A percentile compares a stretch with the other conserved stretches of the same genome.
Conservation (phyloP, 1,139 yeast genomes). For the Pichia kudriavzevii region DNA sequence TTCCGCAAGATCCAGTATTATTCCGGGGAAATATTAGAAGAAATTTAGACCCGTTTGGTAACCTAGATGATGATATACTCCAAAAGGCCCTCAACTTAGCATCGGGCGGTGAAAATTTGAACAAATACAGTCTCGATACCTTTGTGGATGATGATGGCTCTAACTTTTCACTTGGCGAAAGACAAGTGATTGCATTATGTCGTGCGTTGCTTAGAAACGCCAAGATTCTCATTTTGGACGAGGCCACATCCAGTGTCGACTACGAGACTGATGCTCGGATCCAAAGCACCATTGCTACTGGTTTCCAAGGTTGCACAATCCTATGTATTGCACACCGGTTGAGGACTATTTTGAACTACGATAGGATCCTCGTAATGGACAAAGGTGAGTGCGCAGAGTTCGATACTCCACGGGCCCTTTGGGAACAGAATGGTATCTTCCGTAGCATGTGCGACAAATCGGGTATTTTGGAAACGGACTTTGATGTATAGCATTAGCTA, state of each 20-base stretch:
- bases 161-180: conserved; percentile 50
- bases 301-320: conserved; percentile 42
- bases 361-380: conserved; percentile 46
- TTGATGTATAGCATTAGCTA: conserved; percentile 1
- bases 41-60: conserved; percentile 36
- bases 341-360: conserved; percentile 45
- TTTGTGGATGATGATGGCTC: conserved; percentile 38
- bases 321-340: conserved; percentile 52
- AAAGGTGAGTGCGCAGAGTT: conserved; percentile 42
- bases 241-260: conserved; percentile 52
- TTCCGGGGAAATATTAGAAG: conserved; percentile 35
- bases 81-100: conserved; percentile 41
- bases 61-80: conserved; percentile 33
- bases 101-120: conserved; percentile 28
- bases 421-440: conserved; percentile 28
- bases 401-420: conserved; percentile 41
- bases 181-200: conserved; percentile 48
- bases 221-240: conserved; percentile 46
- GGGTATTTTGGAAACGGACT: conserved; percentile 22
- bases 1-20: conserved; percentile 41
- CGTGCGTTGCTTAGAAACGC: conserved; percentile 46
- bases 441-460: conserved; percentile 32
- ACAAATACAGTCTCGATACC: conserved; percentile 44
- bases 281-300: conserved; percentile 40
- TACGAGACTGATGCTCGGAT: conserved; percentile 48